Percentiles rank a stretch among this genome's conserved stretches.
Evolutionary conservation across 352 stramenopile species (phyloP).

Genomic region (Pythium aquatile): DNA sequence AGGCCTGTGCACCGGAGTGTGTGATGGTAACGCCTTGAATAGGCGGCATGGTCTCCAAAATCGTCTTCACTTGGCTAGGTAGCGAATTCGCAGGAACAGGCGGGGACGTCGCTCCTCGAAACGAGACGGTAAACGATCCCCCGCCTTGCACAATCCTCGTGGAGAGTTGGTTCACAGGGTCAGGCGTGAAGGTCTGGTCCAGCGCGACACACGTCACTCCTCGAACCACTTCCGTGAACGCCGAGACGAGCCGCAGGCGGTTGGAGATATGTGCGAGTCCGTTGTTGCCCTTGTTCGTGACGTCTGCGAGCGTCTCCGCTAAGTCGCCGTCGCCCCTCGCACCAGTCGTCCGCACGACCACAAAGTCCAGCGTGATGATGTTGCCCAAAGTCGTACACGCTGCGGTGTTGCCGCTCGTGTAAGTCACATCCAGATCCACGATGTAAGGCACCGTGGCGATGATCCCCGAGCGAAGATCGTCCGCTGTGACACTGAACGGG

Average conservation of each 20-base stretch:
- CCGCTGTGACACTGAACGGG: constrained; percentile 41
- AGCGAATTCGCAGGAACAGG: constrained; percentile 58
- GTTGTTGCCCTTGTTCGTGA: constrained; percentile 46
- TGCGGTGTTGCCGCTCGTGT: constrained; percentile 25
- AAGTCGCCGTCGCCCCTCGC: constrained; percentile 54
- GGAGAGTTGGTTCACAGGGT: constrained; percentile 46
- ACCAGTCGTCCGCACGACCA: constrained; percentile 47
- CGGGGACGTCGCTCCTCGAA: constrained; percentile 57
- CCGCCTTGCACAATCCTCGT: constrained; percentile 40
- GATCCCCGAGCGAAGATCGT: constrained; percentile 40
- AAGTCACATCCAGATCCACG: constrained; percentile 61
- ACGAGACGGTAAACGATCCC: constrained; percentile 54
- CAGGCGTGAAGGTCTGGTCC: constrained; percentile 44
- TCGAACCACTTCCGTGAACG: constrained; percentile 53
- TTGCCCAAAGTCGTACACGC: constrained; percentile 57
- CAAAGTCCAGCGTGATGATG: constrained; percentile 59
- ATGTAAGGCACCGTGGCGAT: constrained; percentile 51
- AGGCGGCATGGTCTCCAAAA: constrained; percentile 43
- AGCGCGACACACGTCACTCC: constrained; percentile 50
- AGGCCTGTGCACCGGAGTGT: constrained; percentile 56
- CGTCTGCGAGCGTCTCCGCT: constrained; percentile 41
- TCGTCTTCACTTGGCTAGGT: constrained; percentile 28
- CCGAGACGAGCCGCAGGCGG: constrained; percentile 48
- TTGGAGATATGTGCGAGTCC: constrained; percentile 65
- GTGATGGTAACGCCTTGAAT: constrained; percentile 56